Conservation (phyloP, 768 basidiomycete species). For the Collybia sordida region DNA sequence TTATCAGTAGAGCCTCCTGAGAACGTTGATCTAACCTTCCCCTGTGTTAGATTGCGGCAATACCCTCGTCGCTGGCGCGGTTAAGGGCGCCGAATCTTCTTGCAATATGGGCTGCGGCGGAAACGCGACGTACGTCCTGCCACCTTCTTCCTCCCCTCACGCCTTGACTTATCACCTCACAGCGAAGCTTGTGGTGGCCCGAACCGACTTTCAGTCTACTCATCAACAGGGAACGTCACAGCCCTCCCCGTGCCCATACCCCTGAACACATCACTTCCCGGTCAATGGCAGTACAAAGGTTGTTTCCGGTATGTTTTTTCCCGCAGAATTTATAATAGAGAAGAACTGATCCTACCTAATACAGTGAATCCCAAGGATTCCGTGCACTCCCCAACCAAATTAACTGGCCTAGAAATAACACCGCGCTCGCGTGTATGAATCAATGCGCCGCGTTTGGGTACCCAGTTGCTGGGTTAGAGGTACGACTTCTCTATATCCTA, state of each 20-base stretch:
- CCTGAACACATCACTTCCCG: slow-evolving; percentile 58
- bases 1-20: no score
- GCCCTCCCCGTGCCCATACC: slow-evolving; percentile 58
- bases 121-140: slow-evolving; percentile 50
- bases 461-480: slow-evolving; percentile 65
- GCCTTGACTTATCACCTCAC: background rate
- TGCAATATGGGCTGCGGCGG: slow-evolving; percentile 81
- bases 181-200: slow-evolving; percentile 75
- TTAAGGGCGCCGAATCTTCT: slow-evolving; percentile 39
- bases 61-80: slow-evolving; percentile 60
- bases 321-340: no score
- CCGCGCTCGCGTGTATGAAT: slow-evolving; percentile 60
- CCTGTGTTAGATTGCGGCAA: slow-evolving; percentile 66
- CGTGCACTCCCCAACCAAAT: slow-evolving; percentile 64
- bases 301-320: slow-evolving; percentile 68
- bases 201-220: slow-evolving; percentile 69
- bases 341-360: no score
- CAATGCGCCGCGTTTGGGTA: slow-evolving; percentile 75
- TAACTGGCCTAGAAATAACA: slow-evolving; percentile 59
- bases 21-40: background rate
- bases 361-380: slow-evolving; percentile 45
- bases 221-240: slow-evolving; percentile 47
- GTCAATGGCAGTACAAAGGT: slow-evolving; percentile 62
- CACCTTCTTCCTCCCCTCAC: slow-evolving; percentile 1
- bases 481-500: slow-evolving; percentile 12